phyloP scores from a whole-genome alignment of 768 basidiomycete genomes.

The Solioccasus polychromus region DNA sequence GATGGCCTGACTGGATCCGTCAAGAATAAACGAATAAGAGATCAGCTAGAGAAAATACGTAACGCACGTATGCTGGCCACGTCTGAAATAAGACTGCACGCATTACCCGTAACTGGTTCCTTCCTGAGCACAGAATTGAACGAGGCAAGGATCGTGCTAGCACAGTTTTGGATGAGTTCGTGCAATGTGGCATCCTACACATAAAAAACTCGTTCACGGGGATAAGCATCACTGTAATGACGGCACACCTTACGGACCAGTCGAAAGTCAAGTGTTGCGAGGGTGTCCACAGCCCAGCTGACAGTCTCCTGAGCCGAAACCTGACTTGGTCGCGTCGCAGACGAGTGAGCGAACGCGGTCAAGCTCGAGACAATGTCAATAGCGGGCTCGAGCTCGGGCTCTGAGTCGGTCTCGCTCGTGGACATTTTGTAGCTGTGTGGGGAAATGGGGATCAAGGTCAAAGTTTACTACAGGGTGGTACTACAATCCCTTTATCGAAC shows the following conservation, averaged over 20 bases:
- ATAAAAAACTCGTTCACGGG: not conserved
- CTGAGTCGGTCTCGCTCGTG: slow-evolving; percentile 57
- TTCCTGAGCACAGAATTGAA: slow-evolving; percentile 25
- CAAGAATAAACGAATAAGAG: slow-evolving; percentile 7
- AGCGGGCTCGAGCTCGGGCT: slow-evolving; percentile 38
- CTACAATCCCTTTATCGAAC: slow-evolving; percentile 52
- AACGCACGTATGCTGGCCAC: slow-evolving; percentile 22
- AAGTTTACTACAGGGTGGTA: not conserved
- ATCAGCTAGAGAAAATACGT: not conserved
- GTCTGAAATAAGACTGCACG: slow-evolving; percentile 10
- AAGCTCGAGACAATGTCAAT: slow-evolving; percentile 15
- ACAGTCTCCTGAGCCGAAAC: slow-evolving; percentile 12
- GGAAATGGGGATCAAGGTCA: not conserved
- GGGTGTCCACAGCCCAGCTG: slow-evolving; percentile 21
- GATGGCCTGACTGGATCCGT: slow-evolving; percentile 27
- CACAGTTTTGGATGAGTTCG: slow-evolving; percentile 33
- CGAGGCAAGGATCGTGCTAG: slow-evolving; percentile 30
- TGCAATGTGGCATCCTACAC: slow-evolving; percentile 35
- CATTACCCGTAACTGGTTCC: not conserved
- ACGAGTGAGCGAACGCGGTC: slow-evolving; percentile 18
- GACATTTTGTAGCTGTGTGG: slow-evolving; percentile 22
- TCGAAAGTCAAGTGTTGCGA: slow-evolving; percentile 28
- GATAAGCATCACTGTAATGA: not conserved
- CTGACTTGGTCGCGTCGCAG: slow-evolving; percentile 6
- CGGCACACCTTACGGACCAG: slow-evolving; percentile 27